Evolutionary conservation across 1,284 basidiomycete species (phyloP).

Genomic region (Vanrija humicola): DNA sequence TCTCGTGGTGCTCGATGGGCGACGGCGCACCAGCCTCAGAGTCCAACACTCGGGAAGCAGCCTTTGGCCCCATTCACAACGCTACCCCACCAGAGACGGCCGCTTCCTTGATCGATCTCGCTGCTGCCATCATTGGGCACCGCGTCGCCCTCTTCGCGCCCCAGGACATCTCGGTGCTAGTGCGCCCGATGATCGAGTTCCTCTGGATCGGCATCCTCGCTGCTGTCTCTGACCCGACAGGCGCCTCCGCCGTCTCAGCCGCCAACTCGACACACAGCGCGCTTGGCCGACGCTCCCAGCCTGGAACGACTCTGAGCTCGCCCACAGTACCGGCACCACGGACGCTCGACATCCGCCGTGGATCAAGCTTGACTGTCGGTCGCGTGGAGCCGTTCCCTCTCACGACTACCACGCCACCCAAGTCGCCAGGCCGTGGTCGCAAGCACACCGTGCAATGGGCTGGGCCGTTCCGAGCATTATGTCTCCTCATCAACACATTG

Average conservation of each 20-base stretch:
- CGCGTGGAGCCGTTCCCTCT: slow-evolving; percentile 14
- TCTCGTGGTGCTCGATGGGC: slow-evolving; percentile 27
- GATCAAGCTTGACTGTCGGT: slow-evolving; percentile 11
- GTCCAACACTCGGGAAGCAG: neutral
- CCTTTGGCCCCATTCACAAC: slow-evolving; percentile 27
- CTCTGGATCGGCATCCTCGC: slow-evolving; percentile 32
- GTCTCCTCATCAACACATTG: slow-evolving; percentile 27
- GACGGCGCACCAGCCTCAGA: slow-evolving; percentile 2
- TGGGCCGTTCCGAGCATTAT: slow-evolving; percentile 24
- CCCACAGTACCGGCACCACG: neutral
- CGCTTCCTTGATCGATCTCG: slow-evolving; percentile 34
- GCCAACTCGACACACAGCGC: neutral
- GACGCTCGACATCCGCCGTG: slow-evolving; percentile 1
- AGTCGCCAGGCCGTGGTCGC: slow-evolving; percentile 8
- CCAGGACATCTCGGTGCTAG: slow-evolving; percentile 31
- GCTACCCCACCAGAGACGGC: slow-evolving; percentile 26
- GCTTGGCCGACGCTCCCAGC: neutral
- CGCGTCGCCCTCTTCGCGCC: slow-evolving; percentile 41
- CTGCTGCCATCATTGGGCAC: slow-evolving; percentile 30
- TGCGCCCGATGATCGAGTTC: slow-evolving; percentile 36
- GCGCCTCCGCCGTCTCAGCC: neutral
- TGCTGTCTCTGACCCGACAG: neutral
- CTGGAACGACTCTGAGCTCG: neutral
- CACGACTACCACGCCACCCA: slow-evolving; percentile 8
- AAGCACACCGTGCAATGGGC: slow-evolving; percentile 20